Conservation (phyloP, 2,329 filamentous ascomycete genomes). For the Catunica adiposa region DNA sequence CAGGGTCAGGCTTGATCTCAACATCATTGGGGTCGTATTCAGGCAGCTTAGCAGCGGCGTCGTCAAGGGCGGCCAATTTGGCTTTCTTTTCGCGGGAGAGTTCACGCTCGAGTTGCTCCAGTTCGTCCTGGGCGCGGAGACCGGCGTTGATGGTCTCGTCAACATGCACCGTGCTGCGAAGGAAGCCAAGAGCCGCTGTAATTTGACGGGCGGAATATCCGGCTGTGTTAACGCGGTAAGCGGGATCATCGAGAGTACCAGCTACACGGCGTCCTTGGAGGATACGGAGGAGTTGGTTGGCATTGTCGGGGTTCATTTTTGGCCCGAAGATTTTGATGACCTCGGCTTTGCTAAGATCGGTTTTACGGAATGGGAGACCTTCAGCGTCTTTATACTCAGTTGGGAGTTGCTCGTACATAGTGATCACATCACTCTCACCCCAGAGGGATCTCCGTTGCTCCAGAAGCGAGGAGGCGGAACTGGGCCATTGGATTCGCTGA, state of each 20-base stretch:
- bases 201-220: constrained; percentile 28
- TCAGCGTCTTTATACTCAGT: constrained; percentile 36
- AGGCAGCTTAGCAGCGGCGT: constrained; percentile 16
- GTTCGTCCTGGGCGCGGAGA: constrained; percentile 45
- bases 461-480: not conserved
- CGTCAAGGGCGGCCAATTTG: constrained; percentile 12
- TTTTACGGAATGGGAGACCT: constrained; percentile 36
- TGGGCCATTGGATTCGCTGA: constrained; percentile 12
- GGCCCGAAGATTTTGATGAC: constrained; percentile 33
- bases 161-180: constrained; percentile 37
- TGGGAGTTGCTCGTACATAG: constrained; percentile 42
- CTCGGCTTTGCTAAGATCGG: constrained; percentile 33
- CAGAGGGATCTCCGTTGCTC: constrained; percentile 7
- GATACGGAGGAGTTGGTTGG: constrained; percentile 39
- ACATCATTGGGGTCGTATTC: constrained; percentile 16
- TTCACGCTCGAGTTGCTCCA: constrained; percentile 33
- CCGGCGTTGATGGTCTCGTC: constrained; percentile 46
- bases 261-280: constrained; percentile 47
- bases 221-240: constrained; percentile 30
- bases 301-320: constrained; percentile 26
- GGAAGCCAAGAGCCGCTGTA: constrained; percentile 33
- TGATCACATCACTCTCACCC: constrained; percentile 23
- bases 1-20: constrained; percentile 25
- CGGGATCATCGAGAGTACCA: constrained; percentile 45
- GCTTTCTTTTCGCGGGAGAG: constrained; percentile 15